A percentile compares a stretch with the other conserved stretches of the same genome.
Evolutionary conservation across 495 filamentous ascomycete genomes (phyloP).

Genomic region (Achaetomiella virescens): DNA sequence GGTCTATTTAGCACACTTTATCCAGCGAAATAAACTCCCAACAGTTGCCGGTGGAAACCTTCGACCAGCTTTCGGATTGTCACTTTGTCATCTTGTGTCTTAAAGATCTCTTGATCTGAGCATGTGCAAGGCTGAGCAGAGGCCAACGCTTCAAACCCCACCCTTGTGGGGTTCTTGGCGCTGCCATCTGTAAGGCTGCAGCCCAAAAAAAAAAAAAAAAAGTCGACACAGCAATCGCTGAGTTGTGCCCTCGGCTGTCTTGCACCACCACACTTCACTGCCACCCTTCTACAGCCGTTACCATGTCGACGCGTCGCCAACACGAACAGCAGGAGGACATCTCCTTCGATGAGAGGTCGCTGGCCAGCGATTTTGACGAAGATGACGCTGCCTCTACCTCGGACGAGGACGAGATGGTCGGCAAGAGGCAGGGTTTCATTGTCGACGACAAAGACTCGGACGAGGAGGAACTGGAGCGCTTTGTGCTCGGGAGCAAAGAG

Average conservation of each 20-base stretch:
- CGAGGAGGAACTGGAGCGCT: constrained; percentile 75
- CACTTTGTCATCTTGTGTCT: too few relatives aligned
- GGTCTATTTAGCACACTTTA: too few relatives aligned
- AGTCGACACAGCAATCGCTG: constrained; percentile 13
- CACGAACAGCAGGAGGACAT: constrained; percentile 18
- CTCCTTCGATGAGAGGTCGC: constrained; percentile 27
- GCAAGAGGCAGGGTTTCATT: constrained; percentile 3
- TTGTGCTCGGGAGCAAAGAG: constrained; percentile 80
- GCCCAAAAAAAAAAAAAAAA: constrained; percentile 31
- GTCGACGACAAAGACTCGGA: constrained; percentile 63
- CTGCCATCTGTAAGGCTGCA: constrained; percentile 24
- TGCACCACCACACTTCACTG: constrained; percentile 2
- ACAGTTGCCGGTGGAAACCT: too few relatives aligned
- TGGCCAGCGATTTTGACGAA: constrained; percentile 32
- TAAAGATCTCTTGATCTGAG: neutral
- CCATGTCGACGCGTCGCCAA: constrained; percentile 14
- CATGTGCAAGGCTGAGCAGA: neutral
- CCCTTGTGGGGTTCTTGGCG: neutral
- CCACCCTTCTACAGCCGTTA: neutral
- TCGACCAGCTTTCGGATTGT: too few relatives aligned
- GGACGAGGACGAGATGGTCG: constrained; percentile 14
- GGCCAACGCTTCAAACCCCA: neutral
- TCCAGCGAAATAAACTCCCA: too few relatives aligned
- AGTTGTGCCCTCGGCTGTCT: constrained; percentile 13
- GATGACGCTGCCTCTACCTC: constrained; percentile 25